These are phyloP conservation scores for Crassisporium funariophilum DNA, from an alignment of 768 basidiomycete species.

Conservation along the genomic window DNA sequence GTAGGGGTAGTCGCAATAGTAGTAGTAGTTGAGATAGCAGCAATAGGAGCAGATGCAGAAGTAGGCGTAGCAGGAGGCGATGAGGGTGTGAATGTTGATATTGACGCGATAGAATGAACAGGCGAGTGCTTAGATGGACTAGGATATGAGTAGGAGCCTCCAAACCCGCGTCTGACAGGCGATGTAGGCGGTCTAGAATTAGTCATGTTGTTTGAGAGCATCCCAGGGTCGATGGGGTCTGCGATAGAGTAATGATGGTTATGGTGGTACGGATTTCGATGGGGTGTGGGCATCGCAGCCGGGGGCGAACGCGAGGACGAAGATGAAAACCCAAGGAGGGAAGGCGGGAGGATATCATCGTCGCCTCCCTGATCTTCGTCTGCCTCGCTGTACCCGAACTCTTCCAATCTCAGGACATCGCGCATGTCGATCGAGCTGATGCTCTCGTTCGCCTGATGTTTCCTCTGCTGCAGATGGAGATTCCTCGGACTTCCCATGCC, in stretches of 20 bases:
- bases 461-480: conserved; percentile 6
- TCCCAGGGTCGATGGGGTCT: conserved; percentile 34
- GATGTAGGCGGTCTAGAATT: too few relatives aligned
- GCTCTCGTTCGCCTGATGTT: conserved; percentile 33
- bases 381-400: background rate
- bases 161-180: too few relatives aligned
- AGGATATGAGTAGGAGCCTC: conserved; percentile 11
- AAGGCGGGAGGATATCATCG: conserved; percentile 12
- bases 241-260: conserved; percentile 24
- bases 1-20: too few relatives aligned
- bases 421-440: conserved; percentile 41
- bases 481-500: background rate
- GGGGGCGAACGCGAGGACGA: too few relatives aligned
- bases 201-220: conserved; percentile 6
- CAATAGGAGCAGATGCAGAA: too few relatives aligned
- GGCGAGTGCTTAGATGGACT: conserved; percentile 7
- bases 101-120: too few relatives aligned
- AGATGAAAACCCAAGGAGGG: too few relatives aligned
- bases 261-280: conserved; percentile 9
- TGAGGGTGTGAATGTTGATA: too few relatives aligned
- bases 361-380: conserved; percentile 23
- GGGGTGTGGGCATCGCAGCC: too few relatives aligned
- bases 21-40: too few relatives aligned
- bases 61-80: too few relatives aligned
- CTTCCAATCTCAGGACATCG: conserved; percentile 24